Base-by-base conservation (phyloP, 163 green algal species). In the Volvox carteri region DNA sequence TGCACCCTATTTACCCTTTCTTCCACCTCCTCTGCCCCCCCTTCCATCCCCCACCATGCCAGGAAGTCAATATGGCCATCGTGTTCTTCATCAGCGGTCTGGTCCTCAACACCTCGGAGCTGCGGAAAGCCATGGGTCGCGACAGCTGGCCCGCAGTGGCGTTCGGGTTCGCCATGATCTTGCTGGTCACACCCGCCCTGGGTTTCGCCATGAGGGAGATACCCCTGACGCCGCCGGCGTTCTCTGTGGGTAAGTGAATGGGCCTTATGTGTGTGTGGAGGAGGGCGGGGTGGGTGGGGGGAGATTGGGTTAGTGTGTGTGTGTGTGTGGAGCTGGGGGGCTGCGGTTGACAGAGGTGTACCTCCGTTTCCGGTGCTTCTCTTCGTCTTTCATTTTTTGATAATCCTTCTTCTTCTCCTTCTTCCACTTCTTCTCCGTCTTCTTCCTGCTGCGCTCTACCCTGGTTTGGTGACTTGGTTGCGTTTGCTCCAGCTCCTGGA, bases 1-100 rank as follows among this genome's bases (percentile, higher is more conserved):
- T 58, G 48, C 48, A 11, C 48, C 48, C 48, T 58, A 11, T 70
- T 70, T 12, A n/a, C 11, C 58, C 58, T 70, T 33, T 19, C 33
- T 70, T 23, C 58, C 68, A 52, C 35, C 68, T 18, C 68, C 5
- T 8, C 68, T 9, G 37, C 68, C 6, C 5, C 35, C 8, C 68
- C 68, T n/a, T 5, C 33, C 68, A 2, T 8, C 35, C 68, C 68
- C 37, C n/a, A n/a, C n/a, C n/a, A n/a, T n/a, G n/a, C n/a, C 83
- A 88, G 42, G 90, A 91, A 8, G 50, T 95, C 37, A 91, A 91
- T 83, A 94, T 95, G 74, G 79, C 89, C n/a, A 91, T 93, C n/a
- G 90, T 95, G 50, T 95, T 95, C 76, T 67, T 95, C 18, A 93
- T 93, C 50, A 89, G 70, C 3, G 92, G 92, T 12, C 56, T 92